Percentiles rank a stretch among this genome's conserved stretches.
These are phyloP conservation scores for Eucalyptus regnans DNA, from an alignment of 345 rosid genomes.

Conservation along the genomic window DNA sequence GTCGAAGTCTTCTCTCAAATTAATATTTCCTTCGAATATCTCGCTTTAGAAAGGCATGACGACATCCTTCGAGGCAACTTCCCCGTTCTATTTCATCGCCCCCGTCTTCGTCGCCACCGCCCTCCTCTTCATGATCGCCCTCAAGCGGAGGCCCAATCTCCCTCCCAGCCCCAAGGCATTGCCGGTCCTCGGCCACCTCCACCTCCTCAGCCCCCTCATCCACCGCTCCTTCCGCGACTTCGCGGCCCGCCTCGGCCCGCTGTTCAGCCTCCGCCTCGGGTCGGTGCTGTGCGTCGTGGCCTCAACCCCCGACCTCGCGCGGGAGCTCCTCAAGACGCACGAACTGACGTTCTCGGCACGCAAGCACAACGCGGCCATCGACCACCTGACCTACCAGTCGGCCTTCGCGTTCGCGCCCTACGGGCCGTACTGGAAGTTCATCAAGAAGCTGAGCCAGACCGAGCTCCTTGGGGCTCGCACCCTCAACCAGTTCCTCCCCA, in stretches of 20 bases:
- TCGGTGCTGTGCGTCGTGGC: conserved; percentile 20
- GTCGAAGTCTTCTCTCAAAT: background rate
- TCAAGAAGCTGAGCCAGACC: conserved; percentile 21
- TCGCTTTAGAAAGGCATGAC: background rate
- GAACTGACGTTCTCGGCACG: conserved; percentile 24
- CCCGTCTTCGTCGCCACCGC: background rate
- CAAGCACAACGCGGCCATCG: conserved; percentile 15
- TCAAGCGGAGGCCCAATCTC: background rate
- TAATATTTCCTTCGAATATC: background rate
- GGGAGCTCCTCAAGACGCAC: conserved; percentile 17
- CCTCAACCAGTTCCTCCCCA: conserved; percentile 17
- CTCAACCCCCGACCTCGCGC: conserved; percentile 21
- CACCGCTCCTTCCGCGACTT: conserved; percentile 18
- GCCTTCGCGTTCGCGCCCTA: conserved; percentile 30
- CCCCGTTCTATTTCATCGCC: background rate
- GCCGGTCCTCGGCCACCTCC: conserved; percentile 37
- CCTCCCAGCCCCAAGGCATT: conserved; percentile 27
- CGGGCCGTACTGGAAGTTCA: conserved; percentile 36
- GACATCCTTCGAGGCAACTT: background rate
- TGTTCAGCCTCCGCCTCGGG: conserved; percentile 18
- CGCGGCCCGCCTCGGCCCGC: conserved; percentile 8
- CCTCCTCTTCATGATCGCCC: background rate
- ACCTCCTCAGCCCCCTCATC: conserved; percentile 22
- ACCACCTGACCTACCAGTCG: conserved; percentile 21
- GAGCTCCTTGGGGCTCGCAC: conserved; percentile 32